Conservation (phyloP, 2,329 filamentous ascomycete genomes). For the Epichloe hybrida region DNA sequence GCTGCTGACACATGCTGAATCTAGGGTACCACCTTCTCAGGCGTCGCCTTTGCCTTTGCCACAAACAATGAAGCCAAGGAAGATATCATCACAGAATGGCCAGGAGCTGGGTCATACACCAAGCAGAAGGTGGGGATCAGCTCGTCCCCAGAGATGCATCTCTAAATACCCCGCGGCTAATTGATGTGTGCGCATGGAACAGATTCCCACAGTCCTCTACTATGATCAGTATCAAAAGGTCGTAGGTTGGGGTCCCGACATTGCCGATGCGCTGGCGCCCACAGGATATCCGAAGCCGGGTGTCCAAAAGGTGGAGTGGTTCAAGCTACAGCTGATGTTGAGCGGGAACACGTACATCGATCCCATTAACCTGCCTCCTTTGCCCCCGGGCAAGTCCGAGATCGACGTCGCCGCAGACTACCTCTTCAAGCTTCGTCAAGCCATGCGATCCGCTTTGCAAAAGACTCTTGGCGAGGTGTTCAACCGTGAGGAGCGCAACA, state of each 20-base stretch:
- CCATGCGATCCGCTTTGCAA: conserved; percentile 88
- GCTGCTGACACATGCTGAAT: conserved; percentile 4
- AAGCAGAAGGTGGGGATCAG: conserved; percentile 73
- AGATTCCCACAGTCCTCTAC: conserved; percentile 99
- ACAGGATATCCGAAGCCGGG: conserved; percentile 96
- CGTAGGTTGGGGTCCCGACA: conserved; percentile 98
- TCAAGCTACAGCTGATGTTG: conserved; percentile 97
- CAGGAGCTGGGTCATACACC: conserved; percentile 89
- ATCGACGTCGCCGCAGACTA: conserved; percentile 99
- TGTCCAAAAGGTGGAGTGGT: conserved; percentile 99
- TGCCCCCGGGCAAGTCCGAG: conserved; percentile 97
- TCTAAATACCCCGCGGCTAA: neutral
- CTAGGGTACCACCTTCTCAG: conserved; percentile 93
- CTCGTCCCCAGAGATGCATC: neutral
- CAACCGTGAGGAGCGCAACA: conserved; percentile 94
- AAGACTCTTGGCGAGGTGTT: conserved; percentile 97
- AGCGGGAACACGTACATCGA: conserved; percentile 99
- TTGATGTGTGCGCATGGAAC: conserved; percentile 3
- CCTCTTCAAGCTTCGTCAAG: conserved; percentile 93
- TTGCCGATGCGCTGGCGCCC: conserved; percentile 87
- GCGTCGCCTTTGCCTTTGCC: conserved; percentile 91
- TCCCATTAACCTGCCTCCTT: conserved; percentile 93
- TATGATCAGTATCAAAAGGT: conserved; percentile 99
- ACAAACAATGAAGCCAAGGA: conserved; percentile 97
- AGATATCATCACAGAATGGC: conserved; percentile 98